phyloP scores from a whole-genome alignment of 345 rosid genomes.

The Arabis alpina region DNA sequence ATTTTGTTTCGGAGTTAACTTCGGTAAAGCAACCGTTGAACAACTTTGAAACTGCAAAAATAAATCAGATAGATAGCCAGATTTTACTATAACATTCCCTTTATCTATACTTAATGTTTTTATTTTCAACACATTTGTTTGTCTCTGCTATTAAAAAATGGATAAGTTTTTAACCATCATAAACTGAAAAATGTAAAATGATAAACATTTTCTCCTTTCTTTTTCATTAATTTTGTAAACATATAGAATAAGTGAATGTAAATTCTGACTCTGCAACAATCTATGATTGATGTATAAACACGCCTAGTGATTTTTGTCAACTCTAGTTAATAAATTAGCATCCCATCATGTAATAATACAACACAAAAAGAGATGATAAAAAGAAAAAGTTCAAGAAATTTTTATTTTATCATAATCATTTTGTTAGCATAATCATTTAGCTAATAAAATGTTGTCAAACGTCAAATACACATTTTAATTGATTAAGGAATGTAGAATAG shows the following conservation, averaged over 20 bases:
- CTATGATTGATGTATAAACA: slow-evolving; percentile 39
- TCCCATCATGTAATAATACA: slow-evolving; percentile 16
- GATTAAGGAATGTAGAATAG: background rate
- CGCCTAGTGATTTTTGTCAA: slow-evolving; percentile 41
- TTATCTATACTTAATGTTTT: background rate
- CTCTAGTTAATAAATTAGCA: slow-evolving; percentile 27
- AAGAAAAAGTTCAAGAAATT: background rate
- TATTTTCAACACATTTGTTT: slow-evolving; percentile 2
- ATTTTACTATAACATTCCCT: too few species aligned
- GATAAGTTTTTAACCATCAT: background rate
- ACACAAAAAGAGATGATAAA: slow-evolving; percentile 3
- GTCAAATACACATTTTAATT: background rate
- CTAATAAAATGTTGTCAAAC: slow-evolving; percentile 4
- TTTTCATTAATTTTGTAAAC: slow-evolving; percentile 6
- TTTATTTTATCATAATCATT: background rate
- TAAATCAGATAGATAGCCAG: too few species aligned
- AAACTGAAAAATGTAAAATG: slow-evolving; percentile 1
- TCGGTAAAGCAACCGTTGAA: too few species aligned
- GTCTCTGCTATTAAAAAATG: background rate
- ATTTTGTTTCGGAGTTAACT: too few species aligned
- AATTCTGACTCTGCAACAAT: slow-evolving; percentile 19
- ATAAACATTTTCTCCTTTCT: background rate
- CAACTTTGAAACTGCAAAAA: too few species aligned
- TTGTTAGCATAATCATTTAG: slow-evolving; percentile 1
- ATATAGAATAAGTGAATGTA: slow-evolving; percentile 13